Base-by-base conservation (phyloP, 23 red algal species). In the Gracilaria caudata region DNA sequence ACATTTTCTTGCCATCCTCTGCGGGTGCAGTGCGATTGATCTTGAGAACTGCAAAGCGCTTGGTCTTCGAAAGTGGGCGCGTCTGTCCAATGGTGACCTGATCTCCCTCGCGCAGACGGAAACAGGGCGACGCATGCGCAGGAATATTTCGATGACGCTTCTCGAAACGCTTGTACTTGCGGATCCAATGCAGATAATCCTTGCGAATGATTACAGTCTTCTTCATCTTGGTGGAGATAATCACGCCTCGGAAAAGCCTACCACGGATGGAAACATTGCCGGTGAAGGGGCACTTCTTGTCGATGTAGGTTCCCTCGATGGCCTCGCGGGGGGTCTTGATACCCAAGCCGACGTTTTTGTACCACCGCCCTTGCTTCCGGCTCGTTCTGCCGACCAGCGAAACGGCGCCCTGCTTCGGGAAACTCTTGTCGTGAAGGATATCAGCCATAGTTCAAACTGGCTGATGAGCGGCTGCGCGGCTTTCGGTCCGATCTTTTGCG, bases 271-370 rank as follows among this genome's bases (percentile, higher is more conserved):
- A 95, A 9, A 99, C 97, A 75, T 95, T 84, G n/a, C 97, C 93
- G 17, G 97, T 99, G 85, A 99, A 99, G 11, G 97, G 97, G 65
- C 97, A 99, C 90, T 99, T 99, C 77, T 99, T 99, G 81, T 99
- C 97, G 25, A 99, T 82, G 64, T 94, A 99, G 23, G 84, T 88
- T 64, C 93, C 93, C 41, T 99, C 93, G 68, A 96, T 95, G 33
- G 97, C 97, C 72, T 99, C 97, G 24, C 83, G 81, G 21, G 97
- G 97, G 23, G 93, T 99, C 89, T 99, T 99, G 92, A 99, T 94
- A 29, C 97, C 97, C 55, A 99, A 88, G 17, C 97, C 97, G 82
- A 99, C 91, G 41, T 94, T 95, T 57, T 92, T 92, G 78, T 93
- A 99, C 97, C 97, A 99, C 30, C 97, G 75, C 16, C 97, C 97